Evolutionary conservation across 768 basidiomycete species (phyloP).

Genomic region (Lentinula sp.): DNA sequence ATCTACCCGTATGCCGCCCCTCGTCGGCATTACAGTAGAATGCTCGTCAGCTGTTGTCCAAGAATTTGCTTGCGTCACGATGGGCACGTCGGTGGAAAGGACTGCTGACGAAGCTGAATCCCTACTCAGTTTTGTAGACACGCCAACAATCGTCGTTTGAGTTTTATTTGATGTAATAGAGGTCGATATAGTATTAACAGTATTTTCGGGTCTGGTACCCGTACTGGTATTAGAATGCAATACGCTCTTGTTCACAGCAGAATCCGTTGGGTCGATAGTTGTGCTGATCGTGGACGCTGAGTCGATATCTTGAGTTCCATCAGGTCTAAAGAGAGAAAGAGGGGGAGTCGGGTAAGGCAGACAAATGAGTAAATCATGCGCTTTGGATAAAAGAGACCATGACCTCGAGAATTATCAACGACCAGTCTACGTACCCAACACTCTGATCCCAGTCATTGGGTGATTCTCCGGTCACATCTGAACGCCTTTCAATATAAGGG

Average conservation of each 20-base stretch:
- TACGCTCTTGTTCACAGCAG: neutral
- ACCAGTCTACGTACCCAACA: neutral
- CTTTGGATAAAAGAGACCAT: neutral
- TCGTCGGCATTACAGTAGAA: neutral
- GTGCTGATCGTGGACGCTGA: neutral
- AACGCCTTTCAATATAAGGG: neutral
- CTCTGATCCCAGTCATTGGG: neutral
- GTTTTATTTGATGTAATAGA: neutral
- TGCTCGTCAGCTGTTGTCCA: neutral
- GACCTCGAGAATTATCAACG: neutral
- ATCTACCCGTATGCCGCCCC: neutral
- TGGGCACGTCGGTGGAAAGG: neutral
- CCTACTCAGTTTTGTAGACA: neutral
- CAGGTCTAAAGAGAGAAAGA: neutral
- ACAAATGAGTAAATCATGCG: neutral
- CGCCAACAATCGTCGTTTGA: neutral
- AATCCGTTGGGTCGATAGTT: neutral
- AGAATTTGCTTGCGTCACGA: neutral
- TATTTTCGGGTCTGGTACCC: neutral
- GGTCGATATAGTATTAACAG: neutral
- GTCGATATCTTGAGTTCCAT: neutral
- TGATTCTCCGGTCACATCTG: neutral
- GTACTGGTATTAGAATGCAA: neutral
- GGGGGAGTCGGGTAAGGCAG: neutral
- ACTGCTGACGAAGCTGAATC: neutral